These are phyloP conservation scores for Micractinium conductrix DNA, from an alignment of 139 green algal genomes.

Conservation along the genomic window DNA sequence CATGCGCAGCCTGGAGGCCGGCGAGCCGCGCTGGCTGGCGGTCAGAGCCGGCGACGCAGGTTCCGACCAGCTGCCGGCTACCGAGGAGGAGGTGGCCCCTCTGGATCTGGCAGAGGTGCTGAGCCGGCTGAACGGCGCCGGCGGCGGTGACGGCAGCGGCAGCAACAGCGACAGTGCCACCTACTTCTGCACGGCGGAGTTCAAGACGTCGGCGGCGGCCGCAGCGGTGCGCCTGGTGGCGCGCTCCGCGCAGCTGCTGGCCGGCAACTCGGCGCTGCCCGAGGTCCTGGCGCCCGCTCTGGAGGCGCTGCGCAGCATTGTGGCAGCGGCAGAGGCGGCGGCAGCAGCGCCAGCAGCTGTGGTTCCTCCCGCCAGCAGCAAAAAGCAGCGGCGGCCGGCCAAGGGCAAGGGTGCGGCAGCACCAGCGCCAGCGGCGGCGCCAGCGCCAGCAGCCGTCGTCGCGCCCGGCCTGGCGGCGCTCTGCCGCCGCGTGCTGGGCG, in stretches of 20 bases:
- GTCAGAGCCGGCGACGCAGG: neutral
- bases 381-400: constrained; percentile 3
- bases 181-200: constrained; percentile 21
- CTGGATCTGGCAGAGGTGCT: constrained; percentile 26
- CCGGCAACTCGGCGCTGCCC: constrained; percentile 46
- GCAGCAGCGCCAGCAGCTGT: neutral
- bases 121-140: too few species aligned
- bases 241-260: constrained; percentile 36
- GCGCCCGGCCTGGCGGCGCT: constrained; percentile 48
- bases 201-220: constrained; percentile 43
- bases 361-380: neutral
- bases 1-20: neutral
- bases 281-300: constrained; percentile 60
- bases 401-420: neutral
- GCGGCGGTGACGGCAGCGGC: neutral
- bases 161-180: neutral
- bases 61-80: neutral
- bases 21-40: constrained; percentile 26
- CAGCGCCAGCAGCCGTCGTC: neutral
- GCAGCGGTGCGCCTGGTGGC: constrained; percentile 55
- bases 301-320: constrained; percentile 22
- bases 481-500: constrained; percentile 21
- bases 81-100: constrained; percentile 21
- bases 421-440: neutral
- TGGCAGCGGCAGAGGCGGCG: neutral